Evolutionary conservation across 768 basidiomycete species (phyloP).

Genomic region (Boletus reticulatus): DNA sequence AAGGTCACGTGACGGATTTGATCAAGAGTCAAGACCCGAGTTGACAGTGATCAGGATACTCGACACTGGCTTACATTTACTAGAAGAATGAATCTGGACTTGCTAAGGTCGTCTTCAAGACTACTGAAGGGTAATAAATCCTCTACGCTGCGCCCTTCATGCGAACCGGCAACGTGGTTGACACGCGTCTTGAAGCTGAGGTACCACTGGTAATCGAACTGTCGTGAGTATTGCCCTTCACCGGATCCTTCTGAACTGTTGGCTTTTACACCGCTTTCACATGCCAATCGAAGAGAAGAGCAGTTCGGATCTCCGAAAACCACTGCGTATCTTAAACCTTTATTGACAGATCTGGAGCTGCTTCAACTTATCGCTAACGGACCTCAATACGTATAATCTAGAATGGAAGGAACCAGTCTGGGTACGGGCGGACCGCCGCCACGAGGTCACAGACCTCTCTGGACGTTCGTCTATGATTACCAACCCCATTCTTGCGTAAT

Average conservation of each 20-base stretch:
- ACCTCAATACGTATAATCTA: constrained; percentile 12
- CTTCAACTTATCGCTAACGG: constrained; percentile 3
- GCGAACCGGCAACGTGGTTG: constrained; percentile 11
- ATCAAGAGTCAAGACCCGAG: too few species aligned
- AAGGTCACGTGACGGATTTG: constrained; percentile 8
- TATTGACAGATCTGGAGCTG: constrained; percentile 9
- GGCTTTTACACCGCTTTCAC: not conserved
- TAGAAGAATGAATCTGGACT: not conserved
- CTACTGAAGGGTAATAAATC: not conserved
- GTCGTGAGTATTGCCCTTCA: not conserved
- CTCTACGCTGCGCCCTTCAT: not conserved
- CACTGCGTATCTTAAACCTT: not conserved
- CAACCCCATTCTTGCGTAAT: constrained; percentile 11
- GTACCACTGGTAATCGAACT: constrained; percentile 2
- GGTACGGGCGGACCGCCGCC: constrained; percentile 9
- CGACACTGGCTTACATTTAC: not conserved
- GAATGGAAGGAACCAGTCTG: constrained; percentile 19
- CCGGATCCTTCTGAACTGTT: not conserved
- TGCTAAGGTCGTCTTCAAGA: constrained; percentile 1
- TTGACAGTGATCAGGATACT: too few species aligned
- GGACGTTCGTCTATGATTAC: constrained; percentile 5
- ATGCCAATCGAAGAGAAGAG: not conserved
- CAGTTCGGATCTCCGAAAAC: constrained; percentile 4
- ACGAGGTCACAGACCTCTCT: constrained; percentile 19
- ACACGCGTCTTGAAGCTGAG: constrained; percentile 5